Conservation (phyloP, 2,329 filamentous ascomycete genomes). For the Monosporascus sp. region DNA sequence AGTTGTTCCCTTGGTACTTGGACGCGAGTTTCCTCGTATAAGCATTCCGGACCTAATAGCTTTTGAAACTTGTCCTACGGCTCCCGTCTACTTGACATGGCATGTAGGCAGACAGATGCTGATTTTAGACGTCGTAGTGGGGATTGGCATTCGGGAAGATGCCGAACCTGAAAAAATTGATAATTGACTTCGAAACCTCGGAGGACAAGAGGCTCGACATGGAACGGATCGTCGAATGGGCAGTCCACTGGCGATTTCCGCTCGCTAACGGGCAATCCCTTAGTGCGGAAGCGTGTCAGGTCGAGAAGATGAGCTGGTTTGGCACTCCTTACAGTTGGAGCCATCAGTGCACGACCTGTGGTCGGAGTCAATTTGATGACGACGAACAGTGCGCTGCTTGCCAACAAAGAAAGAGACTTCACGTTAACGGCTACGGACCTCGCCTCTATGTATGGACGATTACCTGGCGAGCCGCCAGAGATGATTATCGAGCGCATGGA, state of each 20-base stretch:
- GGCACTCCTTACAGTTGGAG: slow-evolving; percentile 3
- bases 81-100: no score
- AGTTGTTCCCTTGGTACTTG: no score
- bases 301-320: slow-evolving; percentile 12
- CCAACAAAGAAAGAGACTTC: slow-evolving; percentile 1
- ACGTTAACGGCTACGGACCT: slow-evolving; percentile 8
- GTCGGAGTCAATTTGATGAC: neutral
- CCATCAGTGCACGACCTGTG: slow-evolving; percentile 2
- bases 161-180: slow-evolving; percentile 13
- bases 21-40: no score
- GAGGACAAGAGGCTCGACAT: slow-evolving; percentile 11
- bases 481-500: neutral
- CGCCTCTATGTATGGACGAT: slow-evolving; percentile 14
- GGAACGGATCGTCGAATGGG: slow-evolving; percentile 17
- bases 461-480: slow-evolving; percentile 4
- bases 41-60: no score
- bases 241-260: slow-evolving; percentile 17
- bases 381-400: slow-evolving; percentile 4
- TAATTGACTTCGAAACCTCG: slow-evolving; percentile 20
- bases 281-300: slow-evolving; percentile 7
- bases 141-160: slow-evolving; percentile 14
- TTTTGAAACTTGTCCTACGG: no score
- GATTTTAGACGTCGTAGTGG: slow-evolving; percentile 4
- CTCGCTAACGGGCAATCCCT: slow-evolving; percentile 10
- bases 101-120: no score